A percentile compares a stretch with the other conserved stretches of the same genome.
Evolutionary conservation across 306 rosid genomes (phyloP).

Genomic region (Vigna unguiculata): DNA sequence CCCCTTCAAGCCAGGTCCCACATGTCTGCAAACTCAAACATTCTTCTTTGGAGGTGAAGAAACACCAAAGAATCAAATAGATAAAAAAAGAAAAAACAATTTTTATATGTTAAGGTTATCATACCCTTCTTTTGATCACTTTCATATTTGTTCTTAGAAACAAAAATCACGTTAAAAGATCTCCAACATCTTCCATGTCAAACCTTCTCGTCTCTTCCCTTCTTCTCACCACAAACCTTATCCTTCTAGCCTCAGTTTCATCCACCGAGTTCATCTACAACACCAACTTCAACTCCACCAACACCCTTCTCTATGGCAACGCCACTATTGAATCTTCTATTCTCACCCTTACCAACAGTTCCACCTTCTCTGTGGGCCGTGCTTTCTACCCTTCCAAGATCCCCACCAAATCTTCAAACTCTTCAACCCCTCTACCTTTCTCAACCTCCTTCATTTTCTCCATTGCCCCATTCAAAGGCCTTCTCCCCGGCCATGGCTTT

Average conservation of each 20-base stretch:
- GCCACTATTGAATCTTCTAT: constrained; percentile 54
- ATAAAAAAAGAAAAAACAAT: neutral
- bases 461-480: constrained; percentile 38
- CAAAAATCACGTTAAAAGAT: neutral
- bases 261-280: constrained; percentile 60
- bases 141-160: neutral
- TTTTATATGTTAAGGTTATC: neutral
- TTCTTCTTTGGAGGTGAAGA: neutral
- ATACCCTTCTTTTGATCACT: neutral
- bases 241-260: constrained; percentile 39
- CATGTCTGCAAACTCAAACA: neutral
- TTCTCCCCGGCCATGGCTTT: constrained; percentile 62
- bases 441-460: constrained; percentile 67
- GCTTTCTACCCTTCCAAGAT: constrained; percentile 58
- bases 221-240: neutral
- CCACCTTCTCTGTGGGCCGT: constrained; percentile 58
- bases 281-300: constrained; percentile 58
- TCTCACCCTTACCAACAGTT: constrained; percentile 53
- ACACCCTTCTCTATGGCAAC: constrained; percentile 48
- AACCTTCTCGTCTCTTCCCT: constrained; percentile 17
- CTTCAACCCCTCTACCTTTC: constrained; percentile 50
- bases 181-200: constrained; percentile 43
- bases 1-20: neutral
- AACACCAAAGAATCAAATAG: neutral
- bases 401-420: constrained; percentile 42